Percentiles rank a stretch among this genome's conserved stretches.
Conservation (phyloP, 1,284 basidiomycete genomes). For the Rhodotorula mucilaginosa region DNA sequence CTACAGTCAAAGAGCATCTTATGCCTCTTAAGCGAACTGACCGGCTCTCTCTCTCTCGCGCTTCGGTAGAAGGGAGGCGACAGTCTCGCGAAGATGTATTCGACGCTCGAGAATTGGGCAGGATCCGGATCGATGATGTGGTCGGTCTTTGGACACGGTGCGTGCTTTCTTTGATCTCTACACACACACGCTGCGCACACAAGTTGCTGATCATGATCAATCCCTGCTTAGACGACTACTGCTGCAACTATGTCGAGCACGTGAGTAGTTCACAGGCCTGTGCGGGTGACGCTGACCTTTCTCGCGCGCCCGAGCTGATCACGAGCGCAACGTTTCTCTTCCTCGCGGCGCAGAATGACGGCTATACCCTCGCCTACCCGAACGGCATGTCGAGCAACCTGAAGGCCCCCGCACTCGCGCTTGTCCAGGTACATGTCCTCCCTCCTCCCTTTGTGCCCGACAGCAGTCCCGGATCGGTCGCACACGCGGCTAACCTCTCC, state of each 20-base stretch:
- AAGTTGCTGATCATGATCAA: not conserved
- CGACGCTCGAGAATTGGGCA: constrained; percentile 20
- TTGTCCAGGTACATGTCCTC: constrained; percentile 25
- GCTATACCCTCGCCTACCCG: constrained; percentile 42
- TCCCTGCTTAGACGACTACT: constrained; percentile 24
- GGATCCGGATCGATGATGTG: constrained; percentile 40
- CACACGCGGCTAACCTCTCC: not conserved
- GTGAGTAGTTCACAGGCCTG: constrained; percentile 9
- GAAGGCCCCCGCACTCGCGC: constrained; percentile 18
- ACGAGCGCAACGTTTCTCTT: not conserved
- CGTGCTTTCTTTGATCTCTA: not conserved
- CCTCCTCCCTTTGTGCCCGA: no score
- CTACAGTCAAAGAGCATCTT: not conserved
- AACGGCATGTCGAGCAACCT: constrained; percentile 34
- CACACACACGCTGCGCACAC: not conserved
- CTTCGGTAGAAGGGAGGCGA: constrained; percentile 27
- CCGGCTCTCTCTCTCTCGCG: not conserved
- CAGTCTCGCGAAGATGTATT: constrained; percentile 30
- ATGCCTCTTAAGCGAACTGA: not conserved
- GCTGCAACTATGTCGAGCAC: constrained; percentile 38
- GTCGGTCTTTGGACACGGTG: constrained; percentile 40
- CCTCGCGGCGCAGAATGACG: constrained; percentile 38
- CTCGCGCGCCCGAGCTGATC: not conserved
- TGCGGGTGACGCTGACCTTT: not conserved
- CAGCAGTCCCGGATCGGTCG: no score